Conservation (phyloP, 2,329 filamentous ascomycete genomes). For the Trichoderma brevicompactum region DNA sequence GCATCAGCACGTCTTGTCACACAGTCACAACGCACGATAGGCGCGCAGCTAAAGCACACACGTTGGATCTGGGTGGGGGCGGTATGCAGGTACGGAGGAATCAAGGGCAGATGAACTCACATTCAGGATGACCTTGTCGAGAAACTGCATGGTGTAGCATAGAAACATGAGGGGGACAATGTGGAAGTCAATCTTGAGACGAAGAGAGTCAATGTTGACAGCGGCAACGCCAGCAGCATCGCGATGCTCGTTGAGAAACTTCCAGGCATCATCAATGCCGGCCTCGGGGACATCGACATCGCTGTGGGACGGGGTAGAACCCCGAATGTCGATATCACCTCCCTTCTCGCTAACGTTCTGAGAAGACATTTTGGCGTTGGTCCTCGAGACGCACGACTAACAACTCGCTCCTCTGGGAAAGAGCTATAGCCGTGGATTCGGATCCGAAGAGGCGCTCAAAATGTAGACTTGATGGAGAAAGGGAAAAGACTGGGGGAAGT, state of each 20-base stretch:
- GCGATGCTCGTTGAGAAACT: slow-evolving; percentile 49
- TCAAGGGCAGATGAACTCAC: slow-evolving; percentile 44
- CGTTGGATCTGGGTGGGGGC: slow-evolving; percentile 14
- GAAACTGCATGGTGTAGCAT: slow-evolving; percentile 65
- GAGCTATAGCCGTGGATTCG: slow-evolving; percentile 1
- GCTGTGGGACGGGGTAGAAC: slow-evolving; percentile 34
- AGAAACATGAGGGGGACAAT: slow-evolving; percentile 66
- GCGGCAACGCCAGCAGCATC: slow-evolving; percentile 41
- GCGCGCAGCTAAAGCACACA: slow-evolving; percentile 2
- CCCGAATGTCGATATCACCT: slow-evolving; percentile 31
- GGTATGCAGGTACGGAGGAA: slow-evolving; percentile 5
- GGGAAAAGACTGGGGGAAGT: background rate
- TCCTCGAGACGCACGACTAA: slow-evolving; percentile 4
- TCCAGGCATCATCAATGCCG: slow-evolving; percentile 52
- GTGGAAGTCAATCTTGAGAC: slow-evolving; percentile 61
- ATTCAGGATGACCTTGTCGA: slow-evolving; percentile 68
- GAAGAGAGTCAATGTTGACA: slow-evolving; percentile 51
- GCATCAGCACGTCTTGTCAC: slow-evolving; percentile 18
- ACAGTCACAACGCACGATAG: slow-evolving; percentile 12
- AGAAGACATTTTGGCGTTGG: slow-evolving; percentile 34
- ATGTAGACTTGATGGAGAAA: background rate
- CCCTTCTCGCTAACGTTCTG: slow-evolving; percentile 35
- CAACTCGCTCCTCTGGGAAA: slow-evolving; percentile 1
- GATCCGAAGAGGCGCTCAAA: background rate
- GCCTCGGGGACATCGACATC: slow-evolving; percentile 30